Base-by-base conservation (phyloP, 2,329 filamentous ascomycete genomes). In the Bipolaris zeicola region DNA sequence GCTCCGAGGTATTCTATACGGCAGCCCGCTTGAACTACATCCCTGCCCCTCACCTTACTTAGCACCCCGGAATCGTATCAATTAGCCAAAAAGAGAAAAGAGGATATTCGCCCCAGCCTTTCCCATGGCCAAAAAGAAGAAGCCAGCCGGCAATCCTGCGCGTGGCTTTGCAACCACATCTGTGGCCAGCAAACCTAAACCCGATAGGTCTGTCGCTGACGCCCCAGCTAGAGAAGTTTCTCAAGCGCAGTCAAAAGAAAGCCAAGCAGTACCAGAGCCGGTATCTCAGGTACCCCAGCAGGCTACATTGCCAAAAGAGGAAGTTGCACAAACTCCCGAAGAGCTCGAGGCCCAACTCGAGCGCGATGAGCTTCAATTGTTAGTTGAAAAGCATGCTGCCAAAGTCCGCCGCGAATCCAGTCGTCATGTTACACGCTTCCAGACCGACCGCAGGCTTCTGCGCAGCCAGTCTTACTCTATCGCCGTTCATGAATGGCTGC, bases 151-250 rank as follows among this genome's bases (percentile, higher is more conserved):
- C 31, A 98, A 97, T 77, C 91, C 93, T 57, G 92, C 92, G 37
- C 85, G 95, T 76, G 95, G 93, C 16, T 96, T 97, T 79, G 92
- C 94, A 63, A 99, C 95, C 5, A 96, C 91, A 11, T 98, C 94
- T 1, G 85, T 96, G 57, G 91, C 92, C 41, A 96, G 92, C 22
- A 96, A 91, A 73, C 81, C 85, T 43, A 92, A 94, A 69, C 64
- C 36, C 7, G 71, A 73, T 22, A 71, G 68, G 54, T 33, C 52
- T 28, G 39, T 44, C 6, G 57, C 41, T 33, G 74, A 76, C 41
- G 52, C 46, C 39, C 55, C 57, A n/a, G 26, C 24, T n/a, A 59
- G 54, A 24, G 55, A 57, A 42, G 52, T 28, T 18, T 55, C 41
- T 26, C 49, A 53, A 11, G 22, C 55, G 13, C 37, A 61, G 26